Evolutionary conservation across 2,329 filamentous ascomycete species (phyloP).

Genomic region (Aspergillus neotritici): DNA sequence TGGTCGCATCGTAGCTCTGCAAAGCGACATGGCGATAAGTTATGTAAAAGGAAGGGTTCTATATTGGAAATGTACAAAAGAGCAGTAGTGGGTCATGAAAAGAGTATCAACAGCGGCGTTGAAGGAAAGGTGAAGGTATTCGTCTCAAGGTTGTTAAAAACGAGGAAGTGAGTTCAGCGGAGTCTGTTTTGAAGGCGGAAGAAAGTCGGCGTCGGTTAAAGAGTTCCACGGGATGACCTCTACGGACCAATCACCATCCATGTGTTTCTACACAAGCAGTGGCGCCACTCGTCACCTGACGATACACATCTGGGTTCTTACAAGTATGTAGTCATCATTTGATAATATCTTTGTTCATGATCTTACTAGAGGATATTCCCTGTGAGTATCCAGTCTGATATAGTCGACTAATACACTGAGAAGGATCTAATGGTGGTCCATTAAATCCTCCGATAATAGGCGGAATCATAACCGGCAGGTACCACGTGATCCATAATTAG

Average conservation of each 20-base stretch:
- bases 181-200: conserved; percentile 20
- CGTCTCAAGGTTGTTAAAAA: not conserved
- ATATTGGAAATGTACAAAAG: conserved; percentile 12
- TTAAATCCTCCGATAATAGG: too few relatives aligned
- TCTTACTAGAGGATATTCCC: not conserved
- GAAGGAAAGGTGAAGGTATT: too few relatives aligned
- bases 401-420: not conserved
- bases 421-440: too few relatives aligned
- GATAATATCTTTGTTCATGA: not conserved
- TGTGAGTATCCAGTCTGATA: too few relatives aligned
- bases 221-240: conserved; percentile 13
- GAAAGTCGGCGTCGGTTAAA: conserved; percentile 24
- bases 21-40: conserved; percentile 35
- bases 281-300: conserved; percentile 23
- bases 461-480: too few relatives aligned
- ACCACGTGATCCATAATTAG: too few relatives aligned
- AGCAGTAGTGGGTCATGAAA: not conserved
- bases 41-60: conserved; percentile 8
- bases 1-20: conserved; percentile 28
- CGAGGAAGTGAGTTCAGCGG: conserved; percentile 6
- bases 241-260: conserved; percentile 33
- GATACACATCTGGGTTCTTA: conserved; percentile 2
- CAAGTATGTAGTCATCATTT: not conserved
- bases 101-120: too few relatives aligned
- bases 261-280: conserved; percentile 35